phyloP scores from a whole-genome alignment of 2,329 filamentous ascomycete genomes.

The Phialocephala sp. region DNA sequence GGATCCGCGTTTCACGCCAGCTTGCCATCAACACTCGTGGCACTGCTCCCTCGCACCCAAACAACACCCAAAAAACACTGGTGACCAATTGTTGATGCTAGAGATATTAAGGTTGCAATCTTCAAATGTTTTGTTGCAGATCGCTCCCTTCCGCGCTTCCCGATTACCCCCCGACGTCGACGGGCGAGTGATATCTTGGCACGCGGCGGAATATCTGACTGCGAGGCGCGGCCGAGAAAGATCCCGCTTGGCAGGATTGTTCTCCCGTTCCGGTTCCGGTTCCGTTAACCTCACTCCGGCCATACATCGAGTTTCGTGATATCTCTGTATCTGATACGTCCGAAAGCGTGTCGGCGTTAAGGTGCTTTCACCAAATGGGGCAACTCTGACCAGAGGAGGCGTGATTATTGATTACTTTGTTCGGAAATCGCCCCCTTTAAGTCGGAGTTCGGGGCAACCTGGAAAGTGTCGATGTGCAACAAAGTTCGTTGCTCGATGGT shows the following conservation, averaged over 20 bases:
- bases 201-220: neutral
- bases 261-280: neutral
- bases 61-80: no score
- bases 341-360: neutral
- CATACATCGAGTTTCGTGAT: no score
- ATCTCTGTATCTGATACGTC: neutral
- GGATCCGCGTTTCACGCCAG: no score
- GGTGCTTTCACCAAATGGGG: neutral
- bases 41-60: neutral
- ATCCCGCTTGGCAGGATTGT: neutral
- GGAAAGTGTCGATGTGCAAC: conserved; percentile 5
- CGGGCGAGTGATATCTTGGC: conserved; percentile 2
- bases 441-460: neutral
- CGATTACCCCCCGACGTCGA: neutral
- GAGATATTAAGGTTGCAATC: neutral
- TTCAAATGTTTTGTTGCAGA: neutral
- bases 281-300: no score
- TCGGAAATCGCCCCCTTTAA: neutral
- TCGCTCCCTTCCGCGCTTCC: conserved; percentile 3
- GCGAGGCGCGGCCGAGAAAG: neutral
- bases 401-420: neutral
- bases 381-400: neutral
- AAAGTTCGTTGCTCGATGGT: neutral
- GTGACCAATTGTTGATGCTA: neutral
- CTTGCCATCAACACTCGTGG: neutral